Conservation (phyloP, 345 rosid species). For the Clausena lansium region DNA sequence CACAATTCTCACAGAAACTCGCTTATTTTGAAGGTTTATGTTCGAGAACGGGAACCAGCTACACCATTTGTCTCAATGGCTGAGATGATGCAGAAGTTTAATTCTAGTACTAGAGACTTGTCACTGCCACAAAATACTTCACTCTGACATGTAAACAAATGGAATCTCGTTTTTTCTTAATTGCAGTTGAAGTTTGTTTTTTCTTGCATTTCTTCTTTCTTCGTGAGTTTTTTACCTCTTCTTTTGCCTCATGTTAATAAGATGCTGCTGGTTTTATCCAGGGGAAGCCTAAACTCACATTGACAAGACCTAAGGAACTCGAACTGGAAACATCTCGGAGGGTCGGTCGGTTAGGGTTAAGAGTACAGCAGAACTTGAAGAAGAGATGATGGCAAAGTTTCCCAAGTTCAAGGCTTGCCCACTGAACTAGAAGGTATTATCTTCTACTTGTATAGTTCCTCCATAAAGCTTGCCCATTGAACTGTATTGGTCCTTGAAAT, state of each 20-base stretch:
- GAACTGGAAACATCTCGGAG: constrained; percentile 90
- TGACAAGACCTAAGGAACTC: constrained; percentile 95
- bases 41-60: constrained; percentile 55
- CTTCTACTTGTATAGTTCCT: constrained; percentile 10
- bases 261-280: constrained; percentile 32
- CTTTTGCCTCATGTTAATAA: constrained; percentile 6
- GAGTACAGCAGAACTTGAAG: constrained; percentile 95
- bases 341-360: constrained; percentile 69
- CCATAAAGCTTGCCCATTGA: background rate
- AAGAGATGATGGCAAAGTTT: constrained; percentile 95
- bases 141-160: constrained; percentile 39
- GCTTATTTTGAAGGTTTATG: constrained; percentile 44
- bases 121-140: constrained; percentile 45
- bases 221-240: background rate
- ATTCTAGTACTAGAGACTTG: constrained; percentile 78
- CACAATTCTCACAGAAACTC: background rate
- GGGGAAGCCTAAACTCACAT: constrained; percentile 62
- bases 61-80: constrained; percentile 70
- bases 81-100: constrained; percentile 84
- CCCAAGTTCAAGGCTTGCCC: constrained; percentile 98
- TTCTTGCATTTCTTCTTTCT: too few relatives aligned
- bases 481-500: background rate
- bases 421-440: constrained; percentile 81
- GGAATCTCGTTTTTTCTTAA: background rate
- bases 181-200: background rate